Percentiles rank a stretch among this genome's conserved stretches.
Evolutionary conservation across 768 basidiomycete genomes (phyloP).

Genomic region (Rhizopogon vesiculosus): DNA sequence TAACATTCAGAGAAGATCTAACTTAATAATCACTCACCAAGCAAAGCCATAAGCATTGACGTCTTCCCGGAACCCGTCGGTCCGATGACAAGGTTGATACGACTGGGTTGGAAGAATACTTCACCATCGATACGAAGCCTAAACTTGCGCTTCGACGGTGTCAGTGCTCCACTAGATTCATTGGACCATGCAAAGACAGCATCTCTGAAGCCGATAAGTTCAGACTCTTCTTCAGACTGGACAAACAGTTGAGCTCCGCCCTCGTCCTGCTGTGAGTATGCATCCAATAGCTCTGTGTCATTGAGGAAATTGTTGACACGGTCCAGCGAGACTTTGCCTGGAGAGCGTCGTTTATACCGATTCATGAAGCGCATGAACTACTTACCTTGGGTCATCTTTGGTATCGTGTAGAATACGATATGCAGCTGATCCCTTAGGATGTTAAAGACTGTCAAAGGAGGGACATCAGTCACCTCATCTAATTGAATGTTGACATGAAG

Average conservation of each 20-base stretch:
- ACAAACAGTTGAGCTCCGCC: neutral
- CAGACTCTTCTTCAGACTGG: constrained; percentile 12
- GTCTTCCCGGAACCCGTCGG: constrained; percentile 63
- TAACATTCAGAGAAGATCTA: neutral
- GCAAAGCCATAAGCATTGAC: constrained; percentile 58
- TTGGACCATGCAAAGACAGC: constrained; percentile 51
- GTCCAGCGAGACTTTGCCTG: constrained; percentile 65
- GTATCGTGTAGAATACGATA: constrained; percentile 26
- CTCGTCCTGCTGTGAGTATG: neutral
- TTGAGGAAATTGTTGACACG: constrained; percentile 48
- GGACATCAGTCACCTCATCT: neutral
- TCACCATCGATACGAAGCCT: constrained; percentile 48
- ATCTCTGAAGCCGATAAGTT: constrained; percentile 47
- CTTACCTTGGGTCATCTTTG: constrained; percentile 20
- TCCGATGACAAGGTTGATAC: constrained; percentile 56
- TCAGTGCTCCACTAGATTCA: constrained; percentile 8
- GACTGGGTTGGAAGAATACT: constrained; percentile 46
- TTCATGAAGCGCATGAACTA: neutral
- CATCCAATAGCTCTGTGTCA: constrained; percentile 11
- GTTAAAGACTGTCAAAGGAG: constrained; percentile 44
- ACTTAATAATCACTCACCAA: constrained; percentile 25
- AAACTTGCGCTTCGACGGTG: constrained; percentile 36
- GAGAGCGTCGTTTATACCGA: constrained; percentile 2
- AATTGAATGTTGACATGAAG: neutral
- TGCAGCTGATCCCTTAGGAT: constrained; percentile 50